Base-by-base conservation (phyloP, 2,329 filamentous ascomycete species). In the Macrophomina pseudophaseolina region DNA sequence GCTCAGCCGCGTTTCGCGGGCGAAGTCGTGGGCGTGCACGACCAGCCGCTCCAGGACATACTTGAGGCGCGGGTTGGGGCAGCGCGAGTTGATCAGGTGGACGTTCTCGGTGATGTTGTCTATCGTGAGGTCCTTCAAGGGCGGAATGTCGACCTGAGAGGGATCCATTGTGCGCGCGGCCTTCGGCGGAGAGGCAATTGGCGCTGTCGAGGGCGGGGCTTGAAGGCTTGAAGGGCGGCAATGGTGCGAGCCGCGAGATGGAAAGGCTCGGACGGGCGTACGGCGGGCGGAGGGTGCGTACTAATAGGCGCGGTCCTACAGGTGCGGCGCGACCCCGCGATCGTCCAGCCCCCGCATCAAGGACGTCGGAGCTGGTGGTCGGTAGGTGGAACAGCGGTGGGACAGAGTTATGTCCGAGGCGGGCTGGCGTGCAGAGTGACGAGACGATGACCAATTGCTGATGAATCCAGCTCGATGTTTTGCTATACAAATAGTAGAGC, bases 91-190 rank as follows among this genome's bases (percentile, higher is more conserved):
- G 78, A 93, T 92, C 53, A 84, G 82, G 74, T 90, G 84, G 38
- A 90, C 88, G 73, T 93, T 93, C 60, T 90, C 86, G 65, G 91
- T 93, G 78, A 93, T 93, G 78, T 93, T 93, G 74, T 92, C 90
- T 70, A 90, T 90, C 1, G 89, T 93, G 42, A 93, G 83, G 78
- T 93, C 88, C 74, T 90, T 89, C 76, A 90, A 80, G 7, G 81
- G 80, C 66, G 86, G 86, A 30, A 84, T 76, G 23, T 79, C 75
- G 59, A 80, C 77, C 69, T 80, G 68, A 18, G 79, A 79, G 5
- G 80, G 80, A 69, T 82, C 79, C 81, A 83, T 83, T 8, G 2
- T 35, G 46, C 4, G 33, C 4, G 33, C 4, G 38, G 8, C 0
- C 28, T 28, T 14, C 30, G 32, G 44, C 6, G 11, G 59, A n/a